These are phyloP conservation scores for Mortierella polycephala DNA, from an alignment of 371 early-diverging fungal genomes.

Conservation along the genomic window DNA sequence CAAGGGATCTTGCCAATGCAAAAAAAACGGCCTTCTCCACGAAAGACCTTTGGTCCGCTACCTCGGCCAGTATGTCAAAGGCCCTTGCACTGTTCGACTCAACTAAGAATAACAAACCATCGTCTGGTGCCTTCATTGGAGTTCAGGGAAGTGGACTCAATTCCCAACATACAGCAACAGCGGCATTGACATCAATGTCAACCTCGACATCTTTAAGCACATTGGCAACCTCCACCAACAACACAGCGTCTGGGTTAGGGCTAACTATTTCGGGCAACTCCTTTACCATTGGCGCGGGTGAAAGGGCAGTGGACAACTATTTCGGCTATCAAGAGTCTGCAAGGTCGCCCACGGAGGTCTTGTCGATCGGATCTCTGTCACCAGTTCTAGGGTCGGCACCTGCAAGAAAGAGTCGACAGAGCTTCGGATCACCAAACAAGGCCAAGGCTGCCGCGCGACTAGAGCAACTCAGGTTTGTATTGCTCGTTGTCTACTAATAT, in stretches of 20 bases:
- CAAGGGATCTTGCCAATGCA: conserved; percentile 22
- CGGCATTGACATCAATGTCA: conserved; percentile 30
- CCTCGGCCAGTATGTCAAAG: conserved; percentile 53
- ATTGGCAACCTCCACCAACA: conserved; percentile 7
- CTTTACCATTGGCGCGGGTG: background rate
- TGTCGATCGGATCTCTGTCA: conserved; percentile 39
- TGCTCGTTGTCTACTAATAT: too few relatives aligned
- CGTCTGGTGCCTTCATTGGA: background rate
- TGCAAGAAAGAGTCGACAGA: conserved; percentile 31
- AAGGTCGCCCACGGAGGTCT: conserved; percentile 35
- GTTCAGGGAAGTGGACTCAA: conserved; percentile 10
- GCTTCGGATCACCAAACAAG: conserved; percentile 42
- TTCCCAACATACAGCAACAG: conserved; percentile 18
- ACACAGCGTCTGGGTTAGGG: conserved; percentile 1
- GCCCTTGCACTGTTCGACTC: conserved; percentile 47
- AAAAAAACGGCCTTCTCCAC: conserved; percentile 43
- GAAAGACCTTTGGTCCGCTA: conserved; percentile 53
- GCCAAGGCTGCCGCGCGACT: conserved; percentile 42
- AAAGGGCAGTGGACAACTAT: conserved; percentile 4
- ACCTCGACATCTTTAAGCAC: conserved; percentile 22
- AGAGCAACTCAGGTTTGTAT: conserved; percentile 44
- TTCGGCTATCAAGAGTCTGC: conserved; percentile 15
- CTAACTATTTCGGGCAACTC: conserved; percentile 13
- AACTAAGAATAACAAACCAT: conserved; percentile 18
- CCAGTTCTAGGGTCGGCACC: conserved; percentile 39